Evolutionary conservation across 2,329 filamentous ascomycete genomes (phyloP).

Genomic region (Fusarium algeriense): DNA sequence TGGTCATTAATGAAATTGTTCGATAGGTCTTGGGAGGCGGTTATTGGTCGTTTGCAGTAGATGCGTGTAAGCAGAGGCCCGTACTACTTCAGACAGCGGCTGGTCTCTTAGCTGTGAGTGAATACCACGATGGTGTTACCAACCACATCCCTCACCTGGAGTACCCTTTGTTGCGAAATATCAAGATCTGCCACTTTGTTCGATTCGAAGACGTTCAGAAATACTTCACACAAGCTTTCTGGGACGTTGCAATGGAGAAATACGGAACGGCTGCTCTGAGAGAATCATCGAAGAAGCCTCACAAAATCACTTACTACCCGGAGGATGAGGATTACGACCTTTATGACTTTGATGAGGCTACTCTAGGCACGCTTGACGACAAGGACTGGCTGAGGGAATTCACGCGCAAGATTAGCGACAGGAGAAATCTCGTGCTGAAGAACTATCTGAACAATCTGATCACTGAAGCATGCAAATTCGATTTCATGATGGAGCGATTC

Average conservation of each 20-base stretch:
- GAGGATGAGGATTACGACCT: background rate
- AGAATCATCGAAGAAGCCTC: constrained; percentile 25
- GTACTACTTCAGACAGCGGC: constrained; percentile 28
- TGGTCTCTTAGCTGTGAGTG: constrained; percentile 13
- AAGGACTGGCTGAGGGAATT: constrained; percentile 12
- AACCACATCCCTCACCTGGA: constrained; percentile 6
- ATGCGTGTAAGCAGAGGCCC: background rate
- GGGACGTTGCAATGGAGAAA: constrained; percentile 41
- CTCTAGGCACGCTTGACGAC: constrained; percentile 4
- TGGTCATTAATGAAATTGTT: background rate
- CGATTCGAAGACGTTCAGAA: constrained; percentile 27
- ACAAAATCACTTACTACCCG: constrained; percentile 38
- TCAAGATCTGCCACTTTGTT: constrained; percentile 22
- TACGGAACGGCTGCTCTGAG: constrained; percentile 45
- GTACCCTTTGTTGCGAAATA: background rate
- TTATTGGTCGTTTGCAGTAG: constrained; percentile 31
- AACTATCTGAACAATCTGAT: constrained; percentile 39
- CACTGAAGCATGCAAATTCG: constrained; percentile 30
- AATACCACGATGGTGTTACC: background rate
- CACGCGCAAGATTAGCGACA: background rate
- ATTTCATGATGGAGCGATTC: constrained; percentile 32
- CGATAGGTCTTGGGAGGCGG: constrained; percentile 41
- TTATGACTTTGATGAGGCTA: background rate
- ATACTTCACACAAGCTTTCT: constrained; percentile 46
- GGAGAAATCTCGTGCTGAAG: constrained; percentile 14